phyloP scores from a whole-genome alignment of 225 moss, liverwort and hornwort genomes.

The Ulota crispa region DNA sequence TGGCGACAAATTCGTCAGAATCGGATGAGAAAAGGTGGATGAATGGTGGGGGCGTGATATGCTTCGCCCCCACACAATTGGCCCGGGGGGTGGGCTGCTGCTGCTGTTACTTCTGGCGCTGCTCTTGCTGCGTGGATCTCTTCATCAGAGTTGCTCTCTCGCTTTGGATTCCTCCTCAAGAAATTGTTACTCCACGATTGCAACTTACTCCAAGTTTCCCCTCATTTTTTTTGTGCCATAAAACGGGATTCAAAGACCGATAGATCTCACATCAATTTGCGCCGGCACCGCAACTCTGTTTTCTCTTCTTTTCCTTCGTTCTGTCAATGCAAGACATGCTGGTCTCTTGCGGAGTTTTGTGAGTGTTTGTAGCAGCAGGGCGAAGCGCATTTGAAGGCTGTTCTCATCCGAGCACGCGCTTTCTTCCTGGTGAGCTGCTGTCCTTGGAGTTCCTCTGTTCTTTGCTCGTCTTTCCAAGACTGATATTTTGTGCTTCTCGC shows the following conservation, averaged over 20 bases:
- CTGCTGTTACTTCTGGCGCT: slow-evolving; percentile 26
- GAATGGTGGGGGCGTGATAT: slow-evolving; percentile 38
- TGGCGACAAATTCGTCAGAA: not conserved
- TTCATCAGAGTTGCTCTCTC: not conserved
- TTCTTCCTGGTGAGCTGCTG: slow-evolving; percentile 11
- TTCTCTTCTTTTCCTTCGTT: not conserved
- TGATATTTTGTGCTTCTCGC: not conserved
- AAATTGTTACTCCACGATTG: not conserved
- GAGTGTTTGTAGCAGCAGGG: not conserved
- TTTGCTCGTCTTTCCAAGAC: not conserved
- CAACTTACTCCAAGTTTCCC: not conserved
- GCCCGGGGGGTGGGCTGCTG: not conserved
- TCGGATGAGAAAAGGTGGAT: slow-evolving; percentile 17
- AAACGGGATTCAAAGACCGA: not conserved
- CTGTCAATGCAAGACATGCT: slow-evolving; percentile 23
- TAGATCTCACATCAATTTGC: not conserved
- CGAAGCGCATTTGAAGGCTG: not conserved
- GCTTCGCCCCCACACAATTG: slow-evolving; percentile 36
- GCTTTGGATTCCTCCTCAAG: not conserved
- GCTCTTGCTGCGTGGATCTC: not conserved
- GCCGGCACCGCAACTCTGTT: not conserved
- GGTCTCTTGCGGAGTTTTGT: not conserved
- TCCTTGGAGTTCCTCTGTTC: not conserved
- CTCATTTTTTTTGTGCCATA: not conserved
- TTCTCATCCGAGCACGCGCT: not conserved